Evolutionary conservation across 2,329 filamentous ascomycete genomes (phyloP), one percentile per base, ranked within the genome.

Genomic region (Scleromitrula shiraiana): DNA sequence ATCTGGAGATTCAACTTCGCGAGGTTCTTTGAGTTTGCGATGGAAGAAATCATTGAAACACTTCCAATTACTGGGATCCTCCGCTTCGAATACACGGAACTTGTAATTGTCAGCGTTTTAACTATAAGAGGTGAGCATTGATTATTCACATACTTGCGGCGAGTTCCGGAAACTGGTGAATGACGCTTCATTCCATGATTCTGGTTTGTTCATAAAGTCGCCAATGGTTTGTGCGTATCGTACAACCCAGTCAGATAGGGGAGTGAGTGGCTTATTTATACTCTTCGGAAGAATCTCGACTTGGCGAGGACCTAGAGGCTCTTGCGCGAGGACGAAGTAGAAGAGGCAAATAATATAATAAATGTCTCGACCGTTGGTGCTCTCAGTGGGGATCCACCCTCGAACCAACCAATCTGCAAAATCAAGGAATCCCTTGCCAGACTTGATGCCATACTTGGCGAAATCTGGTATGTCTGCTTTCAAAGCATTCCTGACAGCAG

Each of bases 31-130:
- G 30, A 68, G 57, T 23, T 57, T 53, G 8, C 68, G 65, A 19
- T 64, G 54, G 51, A 70, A 71, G 53, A 69, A 67, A 10, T 69
- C 56, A 48, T 71, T 70, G 61, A 70, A 71, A 17, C 64, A 64
- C 8, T 52, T 53, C 49, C 59, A 67, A 3, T 63, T 66, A 4
- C 57, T 61, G 7, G 67, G 68, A 17, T 58, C 54, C 4, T 61
- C 35, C 19, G 62, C 64, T 35, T 68, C 61, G 1, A 64, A 40
- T 19, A 62, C 58, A 27, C 61, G 57, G 53, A 65, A 69, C 4
- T 46, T n/a, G n/a, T n/a, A n/a, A n/a, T n/a, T n/a, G n/a, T n/a
- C n/a, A n/a, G n/a, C n/a, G n/a, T n/a, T n/a, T n/a, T n/a, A n/a
- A n/a, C n/a, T n/a, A n/a, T n/a, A n/a, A n/a, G n/a, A n/a, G n/a